Evolutionary conservation across 345 rosid genomes (phyloP).

Genomic region (thale cress (Arabidopsis thaliana)): DNA sequence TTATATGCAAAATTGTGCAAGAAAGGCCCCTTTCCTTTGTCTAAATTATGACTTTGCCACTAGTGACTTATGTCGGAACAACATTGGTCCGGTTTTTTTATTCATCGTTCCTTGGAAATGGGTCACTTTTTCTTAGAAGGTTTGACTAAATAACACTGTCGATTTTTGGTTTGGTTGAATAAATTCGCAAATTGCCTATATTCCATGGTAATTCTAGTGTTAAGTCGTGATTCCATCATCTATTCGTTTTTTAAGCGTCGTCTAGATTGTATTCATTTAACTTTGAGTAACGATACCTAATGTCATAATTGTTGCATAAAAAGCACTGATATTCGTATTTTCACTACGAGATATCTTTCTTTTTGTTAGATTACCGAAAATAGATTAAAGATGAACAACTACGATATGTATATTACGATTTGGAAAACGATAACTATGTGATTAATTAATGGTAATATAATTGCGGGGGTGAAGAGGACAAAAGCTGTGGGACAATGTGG

Average conservation of each 20-base stretch:
- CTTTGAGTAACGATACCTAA: no score
- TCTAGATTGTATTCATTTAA: no score
- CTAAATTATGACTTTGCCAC: constrained; percentile 29
- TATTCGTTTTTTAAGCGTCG: background rate
- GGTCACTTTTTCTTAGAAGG: constrained; percentile 22
- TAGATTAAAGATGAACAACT: background rate
- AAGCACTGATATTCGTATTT: no score
- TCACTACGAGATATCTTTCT: background rate
- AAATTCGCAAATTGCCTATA: background rate
- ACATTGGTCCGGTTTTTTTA: constrained; percentile 32
- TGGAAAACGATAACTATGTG: background rate
- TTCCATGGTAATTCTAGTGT: background rate
- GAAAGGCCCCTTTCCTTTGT: constrained; percentile 29
- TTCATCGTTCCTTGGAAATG: constrained; percentile 35
- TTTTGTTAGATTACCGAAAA: background rate
- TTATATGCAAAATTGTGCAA: constrained; percentile 49
- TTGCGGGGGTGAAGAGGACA: constrained; percentile 34
- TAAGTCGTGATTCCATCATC: background rate
- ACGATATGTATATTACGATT: constrained; percentile 1
- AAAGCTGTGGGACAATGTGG: constrained; percentile 40
- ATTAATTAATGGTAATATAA: background rate
- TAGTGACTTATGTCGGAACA: constrained; percentile 28
- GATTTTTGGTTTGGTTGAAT: background rate
- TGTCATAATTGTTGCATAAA: no score
- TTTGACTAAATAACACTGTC: constrained; percentile 30